Base-by-base conservation (phyloP, 176 grass and related monocot species). In the Ampelocalamus luodianensis region DNA sequence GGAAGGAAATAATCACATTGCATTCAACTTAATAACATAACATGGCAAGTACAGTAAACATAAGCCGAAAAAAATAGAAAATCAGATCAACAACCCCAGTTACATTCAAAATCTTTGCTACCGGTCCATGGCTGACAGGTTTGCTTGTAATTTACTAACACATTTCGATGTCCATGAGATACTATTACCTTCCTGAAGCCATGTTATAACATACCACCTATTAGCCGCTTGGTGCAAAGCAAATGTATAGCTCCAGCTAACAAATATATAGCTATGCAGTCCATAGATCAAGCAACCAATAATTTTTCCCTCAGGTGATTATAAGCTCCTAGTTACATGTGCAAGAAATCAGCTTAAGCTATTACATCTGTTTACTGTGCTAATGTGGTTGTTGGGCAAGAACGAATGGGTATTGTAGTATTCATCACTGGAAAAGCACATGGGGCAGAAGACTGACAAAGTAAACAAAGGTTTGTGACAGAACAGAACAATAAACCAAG, bases 1-100 rank as follows among this genome's bases (percentile, higher is more conserved):
- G 75, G 46, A 84, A 84, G 49, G 34, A 20, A 66, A 83, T 79
- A 82, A 86, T 83, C 37, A 73, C 38, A 72, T 6, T 37, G 29
- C 74, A 88, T 78, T 56, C 60, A 76, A 77, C 48, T 8, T 36
- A 4, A 68, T 32, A 61, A 6, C 37, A 78, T 16, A 86, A 40
- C 17, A 71, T 23, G 50, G 46, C 22, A 83, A 72, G n/a, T 63
- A 54, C n/a, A 40, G 14, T 32, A 8, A 86, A 29, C 36, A 73
- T 72, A 74, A 74, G 67, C 24, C 0, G 14, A 44, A 38, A 15
- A 15, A 81, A 61, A 40, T 22, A 77, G 62, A 45, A 79, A 66
- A 20, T 65, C 34, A 37, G 8, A 88, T 65, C 18, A 43, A 54
- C 1, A 9, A 40, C 39, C 7, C 6, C 8, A 15, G 2, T 5